These are phyloP conservation scores for Plasmopara muralis DNA, from an alignment of 352 stramenopile genomes.

Conservation along the genomic window DNA sequence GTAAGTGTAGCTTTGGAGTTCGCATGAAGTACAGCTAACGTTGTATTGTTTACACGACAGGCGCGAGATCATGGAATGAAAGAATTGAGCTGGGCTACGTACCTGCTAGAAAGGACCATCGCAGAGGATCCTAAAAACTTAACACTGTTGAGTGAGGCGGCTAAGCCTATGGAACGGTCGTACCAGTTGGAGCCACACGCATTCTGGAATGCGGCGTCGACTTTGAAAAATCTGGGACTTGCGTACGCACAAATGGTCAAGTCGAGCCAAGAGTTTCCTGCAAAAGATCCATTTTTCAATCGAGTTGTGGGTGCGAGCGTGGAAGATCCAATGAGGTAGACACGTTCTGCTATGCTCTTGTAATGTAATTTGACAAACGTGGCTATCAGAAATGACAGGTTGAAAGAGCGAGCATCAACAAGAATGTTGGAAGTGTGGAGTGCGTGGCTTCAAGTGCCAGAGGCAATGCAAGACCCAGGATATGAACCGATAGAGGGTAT, in stretches of 20 bases:
- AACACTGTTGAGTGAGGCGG: constrained; percentile 56
- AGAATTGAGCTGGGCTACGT: constrained; percentile 73
- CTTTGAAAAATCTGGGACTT: constrained; percentile 91
- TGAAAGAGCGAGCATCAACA: constrained; percentile 56
- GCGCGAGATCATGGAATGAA: constrained; percentile 73
- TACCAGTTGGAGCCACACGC: constrained; percentile 61
- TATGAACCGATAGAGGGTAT: constrained; percentile 44
- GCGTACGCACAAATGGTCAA: constrained; percentile 91
- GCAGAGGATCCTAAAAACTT: constrained; percentile 59
- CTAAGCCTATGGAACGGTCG: constrained; percentile 59
- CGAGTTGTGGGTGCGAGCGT: constrained; percentile 34
- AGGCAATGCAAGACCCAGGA: constrained; percentile 39
- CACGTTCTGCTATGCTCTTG: neutral
- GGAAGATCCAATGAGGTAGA: constrained; percentile 32
- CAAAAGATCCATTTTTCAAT: constrained; percentile 47
- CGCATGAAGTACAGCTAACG: neutral
- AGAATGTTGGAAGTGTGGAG: constrained; percentile 71
- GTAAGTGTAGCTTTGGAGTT: constrained; percentile 18
- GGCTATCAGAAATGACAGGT: constrained; percentile 24
- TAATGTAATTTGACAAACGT: neutral
- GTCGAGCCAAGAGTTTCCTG: constrained; percentile 45
- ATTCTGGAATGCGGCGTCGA: constrained; percentile 51
- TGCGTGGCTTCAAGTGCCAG: constrained; percentile 45
- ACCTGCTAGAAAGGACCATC: constrained; percentile 83
- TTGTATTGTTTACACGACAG: constrained; percentile 18